Evolutionary conservation across 192 early-diverging fungal genomes (phyloP).

Genomic region (Chytriomyces hyalinus): DNA sequence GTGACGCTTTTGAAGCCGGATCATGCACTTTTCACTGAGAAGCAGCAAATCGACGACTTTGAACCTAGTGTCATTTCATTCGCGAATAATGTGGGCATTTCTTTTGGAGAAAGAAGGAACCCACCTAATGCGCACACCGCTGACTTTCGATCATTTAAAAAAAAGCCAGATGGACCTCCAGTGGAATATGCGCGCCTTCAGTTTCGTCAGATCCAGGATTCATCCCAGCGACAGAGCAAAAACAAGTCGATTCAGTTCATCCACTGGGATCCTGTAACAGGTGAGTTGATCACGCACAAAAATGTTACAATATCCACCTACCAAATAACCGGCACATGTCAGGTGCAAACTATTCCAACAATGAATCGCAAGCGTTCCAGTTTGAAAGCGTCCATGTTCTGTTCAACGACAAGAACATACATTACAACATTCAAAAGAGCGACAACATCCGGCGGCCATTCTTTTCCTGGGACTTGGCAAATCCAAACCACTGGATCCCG

Average conservation of each 20-base stretch:
- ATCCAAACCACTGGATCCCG: constrained; percentile 46
- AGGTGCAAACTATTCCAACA: constrained; percentile 10
- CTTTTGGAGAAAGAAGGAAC: not conserved
- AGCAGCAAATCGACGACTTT: constrained; percentile 23
- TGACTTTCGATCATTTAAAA: not conserved
- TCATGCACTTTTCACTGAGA: not conserved
- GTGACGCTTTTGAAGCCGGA: constrained; percentile 38
- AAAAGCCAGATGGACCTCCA: not conserved
- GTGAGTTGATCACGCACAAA: constrained; percentile 6
- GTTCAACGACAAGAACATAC: constrained; percentile 50
- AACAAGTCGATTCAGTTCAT: constrained; percentile 26
- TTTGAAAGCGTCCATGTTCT: constrained; percentile 44
- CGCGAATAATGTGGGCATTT: not conserved
- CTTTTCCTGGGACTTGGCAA: constrained; percentile 50
- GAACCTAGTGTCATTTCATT: constrained; percentile 14
- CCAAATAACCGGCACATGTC: not conserved
- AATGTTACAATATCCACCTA: constrained; percentile 10
- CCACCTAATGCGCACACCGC: not conserved
- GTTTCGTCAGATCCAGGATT: constrained; percentile 28
- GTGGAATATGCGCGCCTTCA: constrained; percentile 5
- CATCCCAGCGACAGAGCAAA: not conserved
- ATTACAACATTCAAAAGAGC: constrained; percentile 48
- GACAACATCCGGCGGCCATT: constrained; percentile 35
- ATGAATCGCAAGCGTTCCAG: constrained; percentile 16
- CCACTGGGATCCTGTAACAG: constrained; percentile 49